Evolutionary conservation across 768 basidiomycete species (phyloP).

Genomic region (Suillus hirtellus): DNA sequence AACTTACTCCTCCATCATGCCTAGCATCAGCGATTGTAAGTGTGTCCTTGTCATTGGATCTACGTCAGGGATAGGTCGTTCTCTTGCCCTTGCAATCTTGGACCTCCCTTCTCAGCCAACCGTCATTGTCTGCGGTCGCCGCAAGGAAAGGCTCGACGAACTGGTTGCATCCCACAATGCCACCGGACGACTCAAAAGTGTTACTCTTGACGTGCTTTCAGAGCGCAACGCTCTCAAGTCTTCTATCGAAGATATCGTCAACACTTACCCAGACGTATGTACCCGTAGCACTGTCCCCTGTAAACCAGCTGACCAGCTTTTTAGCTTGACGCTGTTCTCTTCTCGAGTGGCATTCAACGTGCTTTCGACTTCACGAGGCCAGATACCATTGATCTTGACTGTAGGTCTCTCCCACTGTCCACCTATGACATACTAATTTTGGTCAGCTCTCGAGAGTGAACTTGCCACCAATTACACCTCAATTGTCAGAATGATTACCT

Average conservation of each 20-base stretch:
- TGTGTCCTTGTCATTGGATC: slow-evolving; percentile 58
- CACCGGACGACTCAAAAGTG: slow-evolving; percentile 38
- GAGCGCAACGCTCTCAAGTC: slow-evolving; percentile 39
- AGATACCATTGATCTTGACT: slow-evolving; percentile 41
- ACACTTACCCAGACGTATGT: slow-evolving; percentile 50
- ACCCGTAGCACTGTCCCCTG: background rate
- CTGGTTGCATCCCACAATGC: slow-evolving; percentile 33
- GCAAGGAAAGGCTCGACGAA: slow-evolving; percentile 54
- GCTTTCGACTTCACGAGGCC: slow-evolving; percentile 45
- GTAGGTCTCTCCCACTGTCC: slow-evolving; percentile 25
- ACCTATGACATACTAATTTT: background rate
- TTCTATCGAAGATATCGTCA: slow-evolving; percentile 42
- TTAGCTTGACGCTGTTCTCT: slow-evolving; percentile 57
- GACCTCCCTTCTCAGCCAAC: slow-evolving; percentile 47
- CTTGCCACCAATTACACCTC: slow-evolving; percentile 56
- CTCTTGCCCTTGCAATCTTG: slow-evolving; percentile 51
- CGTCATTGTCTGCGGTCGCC: slow-evolving; percentile 53
- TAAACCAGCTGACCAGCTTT: background rate
- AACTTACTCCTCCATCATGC: slow-evolving; percentile 18
- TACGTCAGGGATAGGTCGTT: slow-evolving; percentile 58
- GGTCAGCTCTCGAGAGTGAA: slow-evolving; percentile 35
- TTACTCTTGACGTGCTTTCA: slow-evolving; percentile 45
- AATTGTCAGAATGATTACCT: slow-evolving; percentile 46
- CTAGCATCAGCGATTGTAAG: slow-evolving; percentile 46
- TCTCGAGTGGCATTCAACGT: slow-evolving; percentile 56